phyloP scores from a whole-genome alignment of 2,329 filamentous ascomycete genomes.

The Pestalotiopsis sp. region DNA sequence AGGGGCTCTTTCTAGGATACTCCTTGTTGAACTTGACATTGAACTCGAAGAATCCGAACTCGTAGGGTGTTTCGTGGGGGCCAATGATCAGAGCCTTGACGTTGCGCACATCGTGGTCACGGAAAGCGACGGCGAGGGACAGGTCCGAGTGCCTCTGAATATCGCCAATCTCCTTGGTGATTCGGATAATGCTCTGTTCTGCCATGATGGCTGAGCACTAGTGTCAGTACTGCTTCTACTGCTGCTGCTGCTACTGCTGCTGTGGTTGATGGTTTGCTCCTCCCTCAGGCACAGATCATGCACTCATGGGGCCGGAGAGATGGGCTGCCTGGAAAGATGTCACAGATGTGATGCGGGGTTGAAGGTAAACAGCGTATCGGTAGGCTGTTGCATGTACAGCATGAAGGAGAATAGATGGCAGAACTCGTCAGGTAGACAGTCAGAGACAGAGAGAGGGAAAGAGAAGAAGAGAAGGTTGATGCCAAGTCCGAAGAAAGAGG shows the following conservation, averaged over 20 bases:
- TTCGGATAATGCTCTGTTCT: constrained; percentile 86
- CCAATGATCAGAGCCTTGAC: constrained; percentile 89
- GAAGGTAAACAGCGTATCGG: neutral
- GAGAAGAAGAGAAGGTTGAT: neutral
- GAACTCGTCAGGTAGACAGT: neutral
- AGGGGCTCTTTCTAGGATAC: constrained; percentile 73
- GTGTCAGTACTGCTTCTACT: neutral
- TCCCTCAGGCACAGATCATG: neutral
- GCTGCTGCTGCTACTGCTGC: neutral
- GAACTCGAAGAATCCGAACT: constrained; percentile 98
- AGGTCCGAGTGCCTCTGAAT: constrained; percentile 83
- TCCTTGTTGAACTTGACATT: constrained; percentile 77
- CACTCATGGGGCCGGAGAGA: neutral
- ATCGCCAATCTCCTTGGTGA: constrained; percentile 86
- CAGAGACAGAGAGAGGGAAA: neutral
- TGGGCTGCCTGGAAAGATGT: neutral
- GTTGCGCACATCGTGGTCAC: constrained; percentile 85
- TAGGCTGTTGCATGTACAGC: neutral
- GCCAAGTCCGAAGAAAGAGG: too few relatives aligned
- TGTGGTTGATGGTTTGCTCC: too few relatives aligned
- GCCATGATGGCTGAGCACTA: constrained; percentile 57
- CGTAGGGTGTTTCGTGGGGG: constrained; percentile 91
- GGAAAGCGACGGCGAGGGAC: constrained; percentile 84
- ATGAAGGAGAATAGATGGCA: neutral
- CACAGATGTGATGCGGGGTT: neutral